phyloP scores from a whole-genome alignment of 2,329 filamentous ascomycete genomes.

The Aspergillus pseudoterreus region DNA sequence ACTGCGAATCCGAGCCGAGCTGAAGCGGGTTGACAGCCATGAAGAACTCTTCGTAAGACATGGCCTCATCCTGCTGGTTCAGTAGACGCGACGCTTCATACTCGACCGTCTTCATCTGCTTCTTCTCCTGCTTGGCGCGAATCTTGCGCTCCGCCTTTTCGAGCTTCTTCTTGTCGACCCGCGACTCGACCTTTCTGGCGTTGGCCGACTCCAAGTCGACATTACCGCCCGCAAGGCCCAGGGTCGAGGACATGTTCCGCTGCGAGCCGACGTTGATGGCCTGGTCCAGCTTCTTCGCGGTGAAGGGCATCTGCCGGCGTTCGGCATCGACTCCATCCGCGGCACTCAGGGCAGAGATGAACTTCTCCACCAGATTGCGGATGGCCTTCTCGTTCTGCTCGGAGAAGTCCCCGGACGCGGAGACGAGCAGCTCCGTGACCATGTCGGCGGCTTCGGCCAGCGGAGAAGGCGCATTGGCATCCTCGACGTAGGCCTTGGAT shows the following conservation, averaged over 20 bases:
- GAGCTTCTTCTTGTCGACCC: constrained; percentile 97
- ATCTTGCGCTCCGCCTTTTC: constrained; percentile 98
- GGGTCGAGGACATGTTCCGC: constrained; percentile 91
- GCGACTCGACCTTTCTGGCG: constrained; percentile 89
- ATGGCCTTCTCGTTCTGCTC: constrained; percentile 71
- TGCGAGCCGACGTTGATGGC: constrained; percentile 91
- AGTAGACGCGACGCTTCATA: constrained; percentile 93
- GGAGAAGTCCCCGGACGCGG: constrained; percentile 82
- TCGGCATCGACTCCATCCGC: constrained; percentile 67
- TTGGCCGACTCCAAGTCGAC: constrained; percentile 95
- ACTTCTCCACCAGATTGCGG: constrained; percentile 79
- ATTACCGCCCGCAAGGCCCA: constrained; percentile 76
- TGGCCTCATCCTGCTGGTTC: constrained; percentile 73
- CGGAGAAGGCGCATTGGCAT: constrained; percentile 67
- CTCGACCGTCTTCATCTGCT: constrained; percentile 95
- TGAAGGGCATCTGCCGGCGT: constrained; percentile 66
- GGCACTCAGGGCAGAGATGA: constrained; percentile 76
- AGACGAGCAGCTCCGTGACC: constrained; percentile 84
- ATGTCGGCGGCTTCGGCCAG: constrained; percentile 78
- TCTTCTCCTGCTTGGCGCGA: constrained; percentile 96
- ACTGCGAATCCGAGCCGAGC: constrained; percentile 63
- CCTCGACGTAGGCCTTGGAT: constrained; percentile 74
- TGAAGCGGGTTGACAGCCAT: constrained; percentile 98
- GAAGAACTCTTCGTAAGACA: constrained; percentile 99
- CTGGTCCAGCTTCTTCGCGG: constrained; percentile 83